Evolutionary conservation across 164 flowering plant genomes (phyloP).

Genomic region (Annona cherimola): DNA sequence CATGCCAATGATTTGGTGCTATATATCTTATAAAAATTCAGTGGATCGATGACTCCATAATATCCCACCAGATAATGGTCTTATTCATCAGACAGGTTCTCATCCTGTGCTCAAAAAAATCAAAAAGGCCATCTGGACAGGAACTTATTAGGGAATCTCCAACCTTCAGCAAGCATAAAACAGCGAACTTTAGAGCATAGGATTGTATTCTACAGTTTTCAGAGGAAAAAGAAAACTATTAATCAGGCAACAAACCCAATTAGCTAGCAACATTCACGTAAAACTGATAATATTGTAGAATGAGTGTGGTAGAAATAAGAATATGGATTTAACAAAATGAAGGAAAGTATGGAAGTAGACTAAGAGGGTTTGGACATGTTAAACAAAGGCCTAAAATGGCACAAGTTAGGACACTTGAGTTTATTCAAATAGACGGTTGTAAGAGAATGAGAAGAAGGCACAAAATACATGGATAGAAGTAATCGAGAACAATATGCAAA

Average conservation of each 20-base stretch:
- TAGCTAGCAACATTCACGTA: background rate
- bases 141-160: background rate
- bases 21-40: background rate
- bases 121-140: background rate
- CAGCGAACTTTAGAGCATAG: background rate
- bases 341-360: background rate
- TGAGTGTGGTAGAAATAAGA: too few relatives aligned
- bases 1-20: background rate
- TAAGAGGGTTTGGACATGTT: background rate
- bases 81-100: background rate
- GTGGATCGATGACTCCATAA: background rate
- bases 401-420: too few relatives aligned
- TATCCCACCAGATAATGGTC: background rate
- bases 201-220: background rate
- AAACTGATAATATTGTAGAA: too few relatives aligned
- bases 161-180: background rate
- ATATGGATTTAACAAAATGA: too few relatives aligned
- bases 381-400: too few relatives aligned
- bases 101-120: background rate
- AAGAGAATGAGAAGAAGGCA: too few relatives aligned
- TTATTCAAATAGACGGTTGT: too few relatives aligned
- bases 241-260: too few relatives aligned
- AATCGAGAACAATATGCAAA: too few relatives aligned
- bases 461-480: too few relatives aligned
- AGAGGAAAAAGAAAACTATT: background rate